A percentile compares a stretch with the other conserved stretches of the same genome.
Evolutionary conservation across 345 rosid species (phyloP).

Genomic region (Melaleuca alternifolia): DNA sequence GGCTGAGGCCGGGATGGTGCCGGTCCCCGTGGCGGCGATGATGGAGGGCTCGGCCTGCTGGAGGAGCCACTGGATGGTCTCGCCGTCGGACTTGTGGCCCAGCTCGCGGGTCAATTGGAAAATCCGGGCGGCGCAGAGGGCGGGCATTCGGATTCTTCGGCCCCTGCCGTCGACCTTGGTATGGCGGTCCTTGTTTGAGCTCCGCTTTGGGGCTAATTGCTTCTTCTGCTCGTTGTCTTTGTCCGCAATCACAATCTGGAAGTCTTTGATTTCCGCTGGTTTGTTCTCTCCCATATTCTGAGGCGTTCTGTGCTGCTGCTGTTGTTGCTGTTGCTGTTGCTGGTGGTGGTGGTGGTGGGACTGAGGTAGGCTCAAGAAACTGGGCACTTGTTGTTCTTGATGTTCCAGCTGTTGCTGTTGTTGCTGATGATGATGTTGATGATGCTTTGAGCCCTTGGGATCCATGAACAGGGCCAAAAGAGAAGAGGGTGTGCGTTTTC

Average conservation of each 20-base stretch:
- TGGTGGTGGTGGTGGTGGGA: conserved; percentile 6
- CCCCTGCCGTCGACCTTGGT: conserved; percentile 96
- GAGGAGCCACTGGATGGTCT: conserved; percentile 91
- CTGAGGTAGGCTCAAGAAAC: conserved; percentile 48
- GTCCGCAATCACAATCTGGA: conserved; percentile 65
- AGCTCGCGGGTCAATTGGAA: conserved; percentile 93
- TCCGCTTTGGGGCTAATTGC: conserved; percentile 70
- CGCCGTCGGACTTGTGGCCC: conserved; percentile 97
- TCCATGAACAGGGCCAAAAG: conserved; percentile 31
- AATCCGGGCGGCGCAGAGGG: conserved; percentile 93
- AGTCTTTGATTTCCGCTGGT: conserved; percentile 60
- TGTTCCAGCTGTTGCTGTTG: not conserved
- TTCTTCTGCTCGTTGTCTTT: conserved; percentile 39
- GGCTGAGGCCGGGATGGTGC: conserved; percentile 96
- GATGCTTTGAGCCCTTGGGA: conserved; percentile 48
- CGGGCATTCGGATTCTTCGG: conserved; percentile 95
- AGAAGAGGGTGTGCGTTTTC: not conserved
- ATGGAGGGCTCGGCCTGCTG: conserved; percentile 96
- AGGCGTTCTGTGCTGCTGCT: conserved; percentile 15
- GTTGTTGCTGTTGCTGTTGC: conserved; percentile 11
- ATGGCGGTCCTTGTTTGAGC: conserved; percentile 91
- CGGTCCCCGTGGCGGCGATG: conserved; percentile 83
- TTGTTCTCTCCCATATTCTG: conserved; percentile 14
- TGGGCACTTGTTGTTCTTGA: conserved; percentile 25
- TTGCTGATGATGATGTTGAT: conserved; percentile 17